phyloP scores from a whole-genome alignment of 2,329 filamentous ascomycete species.

The Penicillium sp. region DNA sequence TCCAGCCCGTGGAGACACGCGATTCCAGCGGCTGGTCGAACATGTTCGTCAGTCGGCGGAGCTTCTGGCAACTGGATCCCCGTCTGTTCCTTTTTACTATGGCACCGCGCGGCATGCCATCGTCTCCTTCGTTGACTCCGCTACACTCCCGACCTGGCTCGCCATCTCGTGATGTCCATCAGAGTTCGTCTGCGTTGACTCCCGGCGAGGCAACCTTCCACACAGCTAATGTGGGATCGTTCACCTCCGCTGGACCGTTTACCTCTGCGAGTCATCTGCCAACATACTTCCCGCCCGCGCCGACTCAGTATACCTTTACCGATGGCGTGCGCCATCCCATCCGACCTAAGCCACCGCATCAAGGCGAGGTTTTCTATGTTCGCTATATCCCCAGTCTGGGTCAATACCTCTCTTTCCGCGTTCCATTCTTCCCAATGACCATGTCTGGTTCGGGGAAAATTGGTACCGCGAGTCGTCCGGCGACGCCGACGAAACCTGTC shows the following conservation, averaged over 20 bases:
- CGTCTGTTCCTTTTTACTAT: slow-evolving; percentile 83
- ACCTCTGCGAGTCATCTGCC: slow-evolving; percentile 77
- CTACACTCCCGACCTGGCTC: slow-evolving; percentile 48
- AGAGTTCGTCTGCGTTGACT: slow-evolving; percentile 5
- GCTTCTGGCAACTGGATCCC: slow-evolving; percentile 89
- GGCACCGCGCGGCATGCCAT: slow-evolving; percentile 52
- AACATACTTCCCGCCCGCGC: slow-evolving; percentile 81
- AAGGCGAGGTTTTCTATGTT: slow-evolving; percentile 86
- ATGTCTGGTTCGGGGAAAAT: slow-evolving; percentile 34
- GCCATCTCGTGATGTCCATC: slow-evolving; percentile 38
- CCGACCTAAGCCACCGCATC: slow-evolving; percentile 78
- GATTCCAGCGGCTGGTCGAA: slow-evolving; percentile 62
- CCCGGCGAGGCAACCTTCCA: slow-evolving; percentile 31
- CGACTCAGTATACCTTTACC: slow-evolving; percentile 73
- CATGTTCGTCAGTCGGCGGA: slow-evolving; percentile 74
- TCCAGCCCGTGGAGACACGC: slow-evolving; percentile 53
- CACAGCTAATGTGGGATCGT: slow-evolving; percentile 29
- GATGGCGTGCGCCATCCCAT: slow-evolving; percentile 77
- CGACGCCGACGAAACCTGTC: slow-evolving; percentile 24
- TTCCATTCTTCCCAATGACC: slow-evolving; percentile 57
- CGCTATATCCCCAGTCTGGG: slow-evolving; percentile 75
- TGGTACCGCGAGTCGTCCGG: slow-evolving; percentile 43
- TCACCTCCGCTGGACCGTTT: slow-evolving; percentile 58
- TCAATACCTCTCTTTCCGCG: slow-evolving; percentile 83
- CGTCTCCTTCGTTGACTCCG: slow-evolving; percentile 47